Evolutionary conservation across 225 moss, liverwort and hornwort species (phyloP), one percentile per base, ranked within the genome.

Genomic region (Ulota crispa): DNA sequence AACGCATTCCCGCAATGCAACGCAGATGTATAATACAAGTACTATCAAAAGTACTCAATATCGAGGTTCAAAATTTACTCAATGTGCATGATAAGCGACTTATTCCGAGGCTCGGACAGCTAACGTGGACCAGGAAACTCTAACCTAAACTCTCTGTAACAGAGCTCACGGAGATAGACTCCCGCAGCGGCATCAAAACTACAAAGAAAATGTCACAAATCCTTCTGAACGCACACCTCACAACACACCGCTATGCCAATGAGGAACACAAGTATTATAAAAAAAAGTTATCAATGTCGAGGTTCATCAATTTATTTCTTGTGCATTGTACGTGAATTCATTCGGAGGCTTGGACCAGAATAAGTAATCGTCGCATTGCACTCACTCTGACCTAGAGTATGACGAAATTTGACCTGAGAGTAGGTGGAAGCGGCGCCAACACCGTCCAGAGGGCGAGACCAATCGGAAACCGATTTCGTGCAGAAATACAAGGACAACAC

Each of bases 381-480:
- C 24, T 13, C 65, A 20, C 53, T 82, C 57, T 57, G 72, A 57
- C 78, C 78, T 82, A 89, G 75, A 79, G 52, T 19, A 59, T 30
- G 18, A 24, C 78, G 47, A 70, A 57, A 59, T 42, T 77, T 12
- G 59, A 84, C 96, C 96, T 97, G 96, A 6, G 85, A 66, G 60
- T 88, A 78, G 24, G 96, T 80, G 39, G 99, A 94, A 47, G 90
- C 86, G 2, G 85, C 91, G 62, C 96, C 92, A 10, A 96, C 86
- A 77, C 93, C 93, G 52, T 92, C 88, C 55, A 99, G 41, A 18
- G 99, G 94, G 59, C 86, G 87, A 55, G 88, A 92, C 96, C 94
- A 99, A 81, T 95, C 86, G 9, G 75, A 43, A 10, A 99, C 89
- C n/a, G 99, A 96, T 12, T 28, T 50, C 68, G 60, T 75, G 32